Conservation (phyloP, 352 stramenopile species). For the Blastocystis sp. region DNA sequence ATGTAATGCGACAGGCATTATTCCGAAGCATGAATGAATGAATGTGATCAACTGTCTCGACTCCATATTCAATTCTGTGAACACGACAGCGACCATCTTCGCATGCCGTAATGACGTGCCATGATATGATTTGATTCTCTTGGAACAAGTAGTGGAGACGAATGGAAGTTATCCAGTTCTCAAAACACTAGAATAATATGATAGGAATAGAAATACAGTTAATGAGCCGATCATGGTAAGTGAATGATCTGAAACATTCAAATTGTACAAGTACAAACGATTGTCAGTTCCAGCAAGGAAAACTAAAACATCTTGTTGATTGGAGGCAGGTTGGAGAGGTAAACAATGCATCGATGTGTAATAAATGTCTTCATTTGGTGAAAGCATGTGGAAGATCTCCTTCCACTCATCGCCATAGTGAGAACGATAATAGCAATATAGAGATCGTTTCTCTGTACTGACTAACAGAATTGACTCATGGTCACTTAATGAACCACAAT, state of each 20-base stretch:
- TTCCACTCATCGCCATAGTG: neutral
- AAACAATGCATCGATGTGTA: constrained; percentile 33
- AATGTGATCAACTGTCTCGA: neutral
- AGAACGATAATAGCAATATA: neutral
- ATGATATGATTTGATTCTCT: neutral
- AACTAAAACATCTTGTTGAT: neutral
- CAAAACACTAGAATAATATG: neutral
- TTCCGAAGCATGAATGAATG: neutral
- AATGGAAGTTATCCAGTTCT: constrained; percentile 37
- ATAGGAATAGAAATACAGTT: neutral
- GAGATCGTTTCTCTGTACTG: constrained; percentile 13
- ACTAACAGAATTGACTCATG: neutral
- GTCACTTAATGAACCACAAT: neutral
- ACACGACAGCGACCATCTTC: constrained; percentile 33
- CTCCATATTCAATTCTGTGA: neutral
- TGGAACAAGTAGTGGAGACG: constrained; percentile 6
- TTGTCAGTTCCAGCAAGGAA: constrained; percentile 50
- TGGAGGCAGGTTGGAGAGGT: neutral
- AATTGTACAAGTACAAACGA: neutral
- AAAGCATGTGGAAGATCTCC: neutral
- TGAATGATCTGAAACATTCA: neutral
- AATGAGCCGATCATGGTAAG: neutral
- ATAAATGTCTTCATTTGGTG: constrained; percentile 43
- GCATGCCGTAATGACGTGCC: constrained; percentile 3
- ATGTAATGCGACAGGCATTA: neutral